phyloP scores from a whole-genome alignment of 257 asterid genomes.

The Solanum stenotomum region DNA sequence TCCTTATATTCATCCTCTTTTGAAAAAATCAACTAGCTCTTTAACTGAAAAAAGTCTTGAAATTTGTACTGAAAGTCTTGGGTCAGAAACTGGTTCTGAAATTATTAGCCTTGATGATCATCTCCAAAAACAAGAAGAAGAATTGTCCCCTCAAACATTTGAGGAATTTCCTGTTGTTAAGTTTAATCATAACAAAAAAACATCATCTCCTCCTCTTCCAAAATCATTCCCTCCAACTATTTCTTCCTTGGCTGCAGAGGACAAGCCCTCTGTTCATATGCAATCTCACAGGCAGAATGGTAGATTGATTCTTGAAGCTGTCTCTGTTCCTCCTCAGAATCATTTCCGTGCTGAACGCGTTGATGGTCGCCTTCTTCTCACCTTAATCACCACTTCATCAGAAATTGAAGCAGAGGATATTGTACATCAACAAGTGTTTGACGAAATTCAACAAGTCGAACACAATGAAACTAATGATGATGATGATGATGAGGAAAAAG shows the following conservation, averaged over 20 bases:
- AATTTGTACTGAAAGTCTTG: conserved; percentile 85
- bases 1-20: conserved; percentile 54
- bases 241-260: conserved; percentile 36
- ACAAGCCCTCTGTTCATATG: conserved; percentile 47
- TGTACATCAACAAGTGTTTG: not conserved
- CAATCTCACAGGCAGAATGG: conserved; percentile 58
- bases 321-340: conserved; percentile 46
- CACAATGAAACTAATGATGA: not conserved
- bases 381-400: conserved; percentile 10
- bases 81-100: conserved; percentile 88
- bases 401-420: not conserved
- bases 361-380: conserved; percentile 66
- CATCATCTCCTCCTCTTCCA: conserved; percentile 21
- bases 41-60: conserved; percentile 65
- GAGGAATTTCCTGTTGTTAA: conserved; percentile 26
- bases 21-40: conserved; percentile 25
- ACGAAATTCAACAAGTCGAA: conserved; percentile 16
- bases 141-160: not conserved
- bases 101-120: conserved; percentile 21
- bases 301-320: conserved; percentile 69
- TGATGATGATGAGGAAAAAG: not conserved
- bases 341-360: conserved; percentile 47
- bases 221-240: conserved; percentile 74
- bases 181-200: conserved; percentile 21
- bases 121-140: not conserved